Base-by-base conservation (phyloP, 192 early-diverging fungal genomes). In the Rhizoclosmatium sp. region DNA sequence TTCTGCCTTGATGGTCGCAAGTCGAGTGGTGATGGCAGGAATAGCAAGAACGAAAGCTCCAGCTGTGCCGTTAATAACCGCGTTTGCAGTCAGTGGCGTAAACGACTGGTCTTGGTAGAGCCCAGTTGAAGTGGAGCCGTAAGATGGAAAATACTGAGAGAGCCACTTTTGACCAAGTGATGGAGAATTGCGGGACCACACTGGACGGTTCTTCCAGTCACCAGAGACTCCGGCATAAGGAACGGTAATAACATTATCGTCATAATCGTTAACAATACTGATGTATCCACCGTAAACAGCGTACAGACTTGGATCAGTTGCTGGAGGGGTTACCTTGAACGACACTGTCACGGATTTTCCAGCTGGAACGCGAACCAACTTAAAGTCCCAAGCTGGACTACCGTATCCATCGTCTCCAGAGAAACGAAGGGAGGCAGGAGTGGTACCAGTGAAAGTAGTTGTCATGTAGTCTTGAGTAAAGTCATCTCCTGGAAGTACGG, bases 401-500 rank as follows among this genome's bases (percentile, higher is more conserved):
- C 51, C 51, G 9, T 16, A 54, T 54, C 51, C 51, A 16, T 54
- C 51, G 0, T 54, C 9, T 16, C 51, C 51, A 23, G 12, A 16
- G 41, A 56, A 66, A 16, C 7, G 14, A 54, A 59, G 31, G 45
- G n/a, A 39, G 10, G 59, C 56, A 39, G 68, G 79, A 19, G 56
- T 59, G 54, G 65, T 65, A 46, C 77, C 60, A 23, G 79, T 67
- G 56, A 75, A 62, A 41, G 48, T 69, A 65, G 66, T 70, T 1
- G n/a, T 56, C 1, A 49, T 31, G 4, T 71, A 16, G 65, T 76
- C 79, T 65, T 47, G 49, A 44, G 51, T 58, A 44, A 59, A 67
- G 83, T 82, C 84, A 71, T 80, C 76, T 5, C 81, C 78, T n/a
- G 21, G 47, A 16, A 69, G 45, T 49, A 51, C 16, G 16, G 61